Conservation (phyloP, 2,329 filamentous ascomycete genomes). For the Rhinocladiella mackenziei region DNA sequence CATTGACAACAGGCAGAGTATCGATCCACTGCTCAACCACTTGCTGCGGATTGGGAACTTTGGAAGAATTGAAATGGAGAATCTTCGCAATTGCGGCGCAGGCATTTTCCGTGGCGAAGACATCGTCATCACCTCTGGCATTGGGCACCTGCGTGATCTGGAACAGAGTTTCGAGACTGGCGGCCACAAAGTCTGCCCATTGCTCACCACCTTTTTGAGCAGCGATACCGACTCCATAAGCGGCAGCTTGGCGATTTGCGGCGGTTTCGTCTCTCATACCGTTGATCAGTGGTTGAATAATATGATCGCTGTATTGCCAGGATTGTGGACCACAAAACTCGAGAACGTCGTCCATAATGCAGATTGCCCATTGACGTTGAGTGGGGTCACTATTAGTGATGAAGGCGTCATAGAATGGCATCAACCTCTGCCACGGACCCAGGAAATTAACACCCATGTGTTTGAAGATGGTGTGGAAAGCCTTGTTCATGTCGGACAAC, state of each 20-base stretch:
- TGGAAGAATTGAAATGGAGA: slow-evolving; percentile 77
- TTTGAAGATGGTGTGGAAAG: slow-evolving; percentile 98
- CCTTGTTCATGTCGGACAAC: slow-evolving; percentile 99
- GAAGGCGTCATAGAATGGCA: slow-evolving; percentile 81
- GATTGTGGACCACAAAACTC: slow-evolving; percentile 92
- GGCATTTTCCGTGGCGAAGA: slow-evolving; percentile 96
- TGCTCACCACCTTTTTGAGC: slow-evolving; percentile 83
- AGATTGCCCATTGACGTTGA: slow-evolving; percentile 96
- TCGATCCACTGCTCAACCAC: slow-evolving; percentile 83
- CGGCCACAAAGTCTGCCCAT: slow-evolving; percentile 84
- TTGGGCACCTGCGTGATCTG: slow-evolving; percentile 76
- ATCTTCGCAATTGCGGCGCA: slow-evolving; percentile 97
- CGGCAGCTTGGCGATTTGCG: slow-evolving; percentile 90
- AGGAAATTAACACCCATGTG: slow-evolving; percentile 84
- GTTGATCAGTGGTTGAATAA: slow-evolving; percentile 78
- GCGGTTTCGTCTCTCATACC: slow-evolving; percentile 82
- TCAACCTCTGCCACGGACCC: slow-evolving; percentile 78
- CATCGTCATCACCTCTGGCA: slow-evolving; percentile 83
- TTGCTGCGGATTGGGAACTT: slow-evolving; percentile 70
- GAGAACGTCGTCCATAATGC: slow-evolving; percentile 96
- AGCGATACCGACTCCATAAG: slow-evolving; percentile 92
- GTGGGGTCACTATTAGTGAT: slow-evolving; percentile 71
- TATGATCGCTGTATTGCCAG: slow-evolving; percentile 79
- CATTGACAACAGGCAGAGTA: slow-evolving; percentile 85
- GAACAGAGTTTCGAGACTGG: slow-evolving; percentile 76